These are phyloP conservation scores for Cercospora nicotianae DNA, from an alignment of 2,329 filamentous ascomycete species.

Conservation along the genomic window DNA sequence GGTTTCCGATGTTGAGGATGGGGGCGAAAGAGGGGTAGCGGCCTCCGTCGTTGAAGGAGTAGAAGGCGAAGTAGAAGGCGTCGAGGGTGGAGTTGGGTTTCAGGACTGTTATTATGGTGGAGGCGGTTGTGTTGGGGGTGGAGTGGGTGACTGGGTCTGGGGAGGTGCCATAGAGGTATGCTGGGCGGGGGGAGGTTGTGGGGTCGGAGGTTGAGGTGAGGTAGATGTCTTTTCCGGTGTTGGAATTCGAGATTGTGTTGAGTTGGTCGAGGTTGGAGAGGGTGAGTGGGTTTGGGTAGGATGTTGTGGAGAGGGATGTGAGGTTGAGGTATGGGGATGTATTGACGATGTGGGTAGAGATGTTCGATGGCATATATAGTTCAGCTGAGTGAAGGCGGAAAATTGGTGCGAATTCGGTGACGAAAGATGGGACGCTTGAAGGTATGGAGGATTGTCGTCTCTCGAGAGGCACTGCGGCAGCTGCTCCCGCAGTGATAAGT, in stretches of 20 bases:
- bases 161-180: conserved; percentile 51
- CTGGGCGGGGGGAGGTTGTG: conserved; percentile 37
- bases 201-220: conserved; percentile 48
- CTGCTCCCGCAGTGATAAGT: background rate
- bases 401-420: conserved; percentile 43
- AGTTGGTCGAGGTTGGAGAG: conserved; percentile 48
- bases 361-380: conserved; percentile 47
- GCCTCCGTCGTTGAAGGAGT: conserved; percentile 57
- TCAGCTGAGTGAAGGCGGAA: conserved; percentile 48
- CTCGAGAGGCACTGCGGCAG: conserved; percentile 11
- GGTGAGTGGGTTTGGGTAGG: conserved; percentile 40
- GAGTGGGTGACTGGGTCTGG: conserved; percentile 51
- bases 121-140: conserved; percentile 53
- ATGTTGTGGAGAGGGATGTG: background rate
- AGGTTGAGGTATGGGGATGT: conserved; percentile 43
- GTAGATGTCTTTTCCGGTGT: conserved; percentile 40
- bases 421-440: conserved; percentile 31
- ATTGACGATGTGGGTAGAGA: conserved; percentile 45
- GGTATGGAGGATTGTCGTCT: conserved; percentile 14
- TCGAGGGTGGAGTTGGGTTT: conserved; percentile 56
- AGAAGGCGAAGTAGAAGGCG: conserved; percentile 64
- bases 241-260: conserved; percentile 41
- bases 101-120: conserved; percentile 58
- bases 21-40: conserved; percentile 24
- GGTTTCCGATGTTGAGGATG: conserved; percentile 47